Evolutionary conservation across 1,139 yeast species (phyloP), one percentile per base, ranked within the genome.

Genomic region (Taphrina flavorubra): DNA sequence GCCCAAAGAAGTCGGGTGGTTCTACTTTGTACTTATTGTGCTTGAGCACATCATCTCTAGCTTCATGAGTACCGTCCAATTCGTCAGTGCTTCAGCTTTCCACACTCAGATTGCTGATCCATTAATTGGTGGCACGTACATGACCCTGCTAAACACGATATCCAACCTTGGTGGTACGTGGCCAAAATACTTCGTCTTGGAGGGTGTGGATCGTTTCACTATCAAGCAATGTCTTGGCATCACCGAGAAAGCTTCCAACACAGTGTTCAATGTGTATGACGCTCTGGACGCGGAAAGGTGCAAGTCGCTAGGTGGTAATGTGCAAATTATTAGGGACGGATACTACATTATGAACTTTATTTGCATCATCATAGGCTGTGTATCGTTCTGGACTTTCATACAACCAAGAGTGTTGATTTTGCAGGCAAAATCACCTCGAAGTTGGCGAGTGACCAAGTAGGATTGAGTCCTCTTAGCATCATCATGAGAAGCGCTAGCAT

Each of bases 81-180:
- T 95, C 80, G 98, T 94, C 37, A 89, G 97, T 4, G 86, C 94
- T 68, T 89, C 92, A 76, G 96, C 98, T 0, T 95, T 94, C 81
- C 97, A 92, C 78, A 92, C 97, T 4, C 88, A 88, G 74, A 90
- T 95, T 68, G 97, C 99, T 1, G 99, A 94, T 77, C 98, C 99
- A 0, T 79, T 87, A 14, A 90, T 94, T 74, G 99, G 99, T 18
- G 99, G 99, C 0, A 95, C 99, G 0, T 94, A 94, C 78, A 94
- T 95, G 98, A 94, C 99, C 0, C 88, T 97, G 0, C 81, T 94
- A 69, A 95, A 95, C 78, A 94, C 99, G 0, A 81, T 94, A 65
- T 87, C 96, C 47, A 94, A 94, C 76, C 83, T 92, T 70, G 99
- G 99, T 46, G 99, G 99, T 5, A 95, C 96, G 37, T 95, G 99